phyloP scores from a whole-genome alignment of 192 early-diverging fungal genomes.

The Martensiomyces pterosporus region DNA sequence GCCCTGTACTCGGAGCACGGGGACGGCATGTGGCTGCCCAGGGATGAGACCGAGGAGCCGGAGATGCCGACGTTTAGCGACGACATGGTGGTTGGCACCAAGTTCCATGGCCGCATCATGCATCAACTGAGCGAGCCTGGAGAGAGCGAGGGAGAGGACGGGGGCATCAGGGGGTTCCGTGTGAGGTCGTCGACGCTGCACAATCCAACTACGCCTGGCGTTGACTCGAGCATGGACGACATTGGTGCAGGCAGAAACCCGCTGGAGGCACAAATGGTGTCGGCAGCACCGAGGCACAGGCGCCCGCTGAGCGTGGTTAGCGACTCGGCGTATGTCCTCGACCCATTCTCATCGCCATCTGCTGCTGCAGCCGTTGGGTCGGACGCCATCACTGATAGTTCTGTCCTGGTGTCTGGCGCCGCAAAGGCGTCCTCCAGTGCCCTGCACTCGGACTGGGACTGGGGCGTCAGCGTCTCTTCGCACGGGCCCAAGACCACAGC shows the following conservation, averaged over 20 bases:
- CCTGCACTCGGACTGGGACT: conserved; percentile 48
- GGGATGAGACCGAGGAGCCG: conserved; percentile 20
- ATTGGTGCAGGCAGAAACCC: not conserved
- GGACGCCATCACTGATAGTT: too few relatives aligned
- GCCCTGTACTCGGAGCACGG: not conserved
- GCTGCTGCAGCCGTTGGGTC: too few relatives aligned
- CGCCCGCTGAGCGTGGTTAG: conserved; percentile 27
- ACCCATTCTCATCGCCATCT: conserved; percentile 2
- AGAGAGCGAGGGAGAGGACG: too few relatives aligned
- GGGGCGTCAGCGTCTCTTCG: too few relatives aligned
- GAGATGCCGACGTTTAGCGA: conserved; percentile 23
- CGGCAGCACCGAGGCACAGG: conserved; percentile 1
- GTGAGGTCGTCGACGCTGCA: not conserved
- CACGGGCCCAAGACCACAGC: too few relatives aligned
- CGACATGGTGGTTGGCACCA: conserved; percentile 23
- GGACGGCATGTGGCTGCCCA: conserved; percentile 7
- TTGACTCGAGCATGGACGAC: too few relatives aligned
- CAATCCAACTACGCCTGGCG: too few relatives aligned
- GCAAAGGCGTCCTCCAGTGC: not conserved
- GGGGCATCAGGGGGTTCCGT: too few relatives aligned
- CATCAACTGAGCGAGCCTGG: conserved; percentile 9
- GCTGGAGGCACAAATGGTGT: not conserved
- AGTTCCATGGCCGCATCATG: conserved; percentile 11
- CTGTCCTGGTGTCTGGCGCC: not conserved
- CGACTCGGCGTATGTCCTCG: conserved; percentile 31